Evolutionary conservation across 768 basidiomycete genomes (phyloP), one percentile per base, ranked within the genome.

Genomic region (Tubosaeta sp.): DNA sequence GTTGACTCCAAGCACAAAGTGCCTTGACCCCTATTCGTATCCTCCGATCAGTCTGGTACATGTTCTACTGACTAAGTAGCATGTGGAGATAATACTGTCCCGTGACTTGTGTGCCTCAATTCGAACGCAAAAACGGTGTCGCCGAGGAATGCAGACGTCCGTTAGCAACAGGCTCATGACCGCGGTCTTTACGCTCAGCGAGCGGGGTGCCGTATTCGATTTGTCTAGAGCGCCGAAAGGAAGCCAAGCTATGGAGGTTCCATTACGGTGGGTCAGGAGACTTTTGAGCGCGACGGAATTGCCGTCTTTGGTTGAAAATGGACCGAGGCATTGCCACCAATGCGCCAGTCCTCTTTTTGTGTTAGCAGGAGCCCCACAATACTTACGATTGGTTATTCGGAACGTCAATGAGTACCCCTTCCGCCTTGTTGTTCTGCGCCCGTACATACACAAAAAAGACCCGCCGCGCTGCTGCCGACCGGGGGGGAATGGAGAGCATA

Each of bases 361-460:
- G 17, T 19, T 9, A 14, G 33, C 32, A 34, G 12, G 45, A 8
- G 12, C 19, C 7, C 27, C 26, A 25, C 33, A 31, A 25, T 9
- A 25, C 19, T 12, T 16, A 11, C 8, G 37, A 61, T 57, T 60
- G 50, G 52, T 54, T 45, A 61, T 60, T 60, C 52, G 43, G 41
- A 34, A 53, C 17, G 50, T 27, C 26, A 50, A 49, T n/a, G 27
- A 17, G 9, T n/a, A 9, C 6, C 26, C 26, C 43, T 16, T 29
- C 16, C 22, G 22, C 22, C 22, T 3, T 22, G 22, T 22, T 22
- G 22, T 22, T 29, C 6, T 29, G 29, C 29, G 29, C 29, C 9
- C 6, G 29, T 29, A 6, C 9, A 29, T 29, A 32, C 29, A 48
- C 25, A 12, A 29, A 38, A 26, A 29, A 25, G 34, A 27, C 45